These are phyloP conservation scores for Penicillium diatomitis DNA, from an alignment of 495 filamentous ascomycete species.

Conservation along the genomic window DNA sequence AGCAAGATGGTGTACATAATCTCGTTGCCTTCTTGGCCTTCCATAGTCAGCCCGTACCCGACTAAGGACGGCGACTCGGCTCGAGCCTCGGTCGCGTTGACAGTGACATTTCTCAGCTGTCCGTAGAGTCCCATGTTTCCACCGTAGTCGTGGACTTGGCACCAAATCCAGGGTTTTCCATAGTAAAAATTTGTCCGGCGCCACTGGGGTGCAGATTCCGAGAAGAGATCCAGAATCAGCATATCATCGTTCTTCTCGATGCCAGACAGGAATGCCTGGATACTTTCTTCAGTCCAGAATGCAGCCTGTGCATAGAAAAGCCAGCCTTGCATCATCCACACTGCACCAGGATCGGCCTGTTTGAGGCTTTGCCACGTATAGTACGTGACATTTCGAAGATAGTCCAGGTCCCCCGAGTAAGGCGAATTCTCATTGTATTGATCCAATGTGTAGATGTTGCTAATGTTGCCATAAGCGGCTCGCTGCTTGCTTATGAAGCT, in stretches of 20 bases:
- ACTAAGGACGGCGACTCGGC: constrained; percentile 24
- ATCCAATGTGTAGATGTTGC: constrained; percentile 42
- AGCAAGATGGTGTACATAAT: constrained; percentile 41
- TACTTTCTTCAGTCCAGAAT: constrained; percentile 43
- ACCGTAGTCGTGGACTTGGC: constrained; percentile 41
- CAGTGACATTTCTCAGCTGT: constrained; percentile 35
- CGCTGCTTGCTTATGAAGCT: constrained; percentile 42
- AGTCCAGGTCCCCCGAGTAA: constrained; percentile 36
- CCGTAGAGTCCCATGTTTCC: constrained; percentile 45
- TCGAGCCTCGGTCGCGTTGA: constrained; percentile 26
- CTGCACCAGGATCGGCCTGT: constrained; percentile 36
- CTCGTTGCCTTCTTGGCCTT: constrained; percentile 48
- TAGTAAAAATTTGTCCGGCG: constrained; percentile 41
- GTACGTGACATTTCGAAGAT: constrained; percentile 38
- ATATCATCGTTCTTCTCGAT: constrained; percentile 36
- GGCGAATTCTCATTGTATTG: constrained; percentile 48
- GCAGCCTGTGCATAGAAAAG: constrained; percentile 34
- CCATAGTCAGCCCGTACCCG: constrained; percentile 21
- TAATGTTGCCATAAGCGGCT: constrained; percentile 40
- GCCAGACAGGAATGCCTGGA: constrained; percentile 42
- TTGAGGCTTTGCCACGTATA: constrained; percentile 39
- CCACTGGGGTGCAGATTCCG: constrained; percentile 43
- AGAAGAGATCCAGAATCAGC: constrained; percentile 44
- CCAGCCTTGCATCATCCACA: constrained; percentile 52
- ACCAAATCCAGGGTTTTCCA: constrained; percentile 48